A percentile compares a stretch with the other conserved stretches of the same genome.
Conservation (phyloP, 2,329 filamentous ascomycete species). For the Exophiala mesophila region DNA sequence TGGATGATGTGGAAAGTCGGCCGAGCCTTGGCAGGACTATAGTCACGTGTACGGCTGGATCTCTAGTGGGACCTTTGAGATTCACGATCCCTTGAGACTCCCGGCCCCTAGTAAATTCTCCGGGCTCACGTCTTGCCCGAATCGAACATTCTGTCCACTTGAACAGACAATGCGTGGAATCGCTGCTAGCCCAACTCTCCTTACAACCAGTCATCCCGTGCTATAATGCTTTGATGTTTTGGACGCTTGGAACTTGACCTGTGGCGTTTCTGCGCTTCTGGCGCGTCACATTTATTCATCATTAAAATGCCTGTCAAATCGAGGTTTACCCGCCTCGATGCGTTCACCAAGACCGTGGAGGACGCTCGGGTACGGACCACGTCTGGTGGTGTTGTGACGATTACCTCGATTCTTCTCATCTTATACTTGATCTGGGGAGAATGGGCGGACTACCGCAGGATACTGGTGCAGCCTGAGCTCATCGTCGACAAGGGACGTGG, state of each 20-base stretch:
- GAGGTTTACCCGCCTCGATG: constrained; percentile 92
- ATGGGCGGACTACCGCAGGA: constrained; percentile 86
- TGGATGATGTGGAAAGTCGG: constrained; percentile 5
- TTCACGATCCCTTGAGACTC: no score
- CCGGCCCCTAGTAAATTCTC: neutral
- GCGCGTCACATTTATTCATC: neutral
- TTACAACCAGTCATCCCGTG: neutral
- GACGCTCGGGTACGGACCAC: constrained; percentile 95
- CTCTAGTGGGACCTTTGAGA: no score
- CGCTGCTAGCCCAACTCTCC: no score
- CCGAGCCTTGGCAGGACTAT: constrained; percentile 9
- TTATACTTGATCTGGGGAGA: constrained; percentile 88
- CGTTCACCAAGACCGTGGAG: constrained; percentile 98
- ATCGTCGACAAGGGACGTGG: constrained; percentile 96
- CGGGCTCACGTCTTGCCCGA: neutral
- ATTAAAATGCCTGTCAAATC: constrained; percentile 76
- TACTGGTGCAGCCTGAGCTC: constrained; percentile 84
- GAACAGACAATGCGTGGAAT: no score
- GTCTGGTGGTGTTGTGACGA: constrained; percentile 90
- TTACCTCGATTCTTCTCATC: constrained; percentile 81
- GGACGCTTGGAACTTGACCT: neutral
- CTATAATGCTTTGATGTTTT: neutral
- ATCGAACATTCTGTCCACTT: neutral
- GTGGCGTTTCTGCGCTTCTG: constrained; percentile 8
- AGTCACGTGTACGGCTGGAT: no score